phyloP scores from a whole-genome alignment of 176 grass and related monocot genomes.

The Zoysia pacifica region DNA sequence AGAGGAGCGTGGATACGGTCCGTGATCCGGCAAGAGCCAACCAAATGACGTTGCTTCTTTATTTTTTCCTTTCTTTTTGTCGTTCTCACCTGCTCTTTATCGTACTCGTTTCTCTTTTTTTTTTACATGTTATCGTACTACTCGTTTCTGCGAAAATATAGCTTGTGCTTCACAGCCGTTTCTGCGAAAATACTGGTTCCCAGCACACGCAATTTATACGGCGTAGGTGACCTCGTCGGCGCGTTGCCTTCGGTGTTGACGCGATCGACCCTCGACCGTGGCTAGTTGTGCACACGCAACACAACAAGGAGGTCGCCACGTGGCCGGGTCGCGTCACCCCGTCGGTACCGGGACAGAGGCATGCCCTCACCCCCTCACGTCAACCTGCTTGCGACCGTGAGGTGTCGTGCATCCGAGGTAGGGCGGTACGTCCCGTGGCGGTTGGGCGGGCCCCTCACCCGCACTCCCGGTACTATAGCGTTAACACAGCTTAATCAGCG shows the following conservation, averaged over 20 bases:
- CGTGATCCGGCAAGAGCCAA: not conserved
- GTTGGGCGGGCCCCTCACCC: not conserved
- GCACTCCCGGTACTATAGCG: not conserved
- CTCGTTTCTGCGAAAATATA: not conserved
- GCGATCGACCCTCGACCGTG: not conserved
- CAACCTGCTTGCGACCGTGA: conserved; percentile 36
- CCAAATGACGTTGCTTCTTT: not conserved
- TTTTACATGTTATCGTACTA: not conserved
- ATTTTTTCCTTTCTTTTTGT: not conserved
- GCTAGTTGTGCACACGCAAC: not conserved
- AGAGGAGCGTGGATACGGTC: not conserved
- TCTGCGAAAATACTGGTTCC: too few species aligned
- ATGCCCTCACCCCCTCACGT: not conserved
- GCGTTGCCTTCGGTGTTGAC: not conserved
- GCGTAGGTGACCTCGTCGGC: not conserved
- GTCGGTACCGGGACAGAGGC: not conserved
- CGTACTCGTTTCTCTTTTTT: too few species aligned
- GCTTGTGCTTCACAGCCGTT: not conserved
- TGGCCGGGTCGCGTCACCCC: not conserved
- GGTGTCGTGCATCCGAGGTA: conserved; percentile 47
- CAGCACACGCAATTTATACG: not conserved
- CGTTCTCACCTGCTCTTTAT: not conserved
- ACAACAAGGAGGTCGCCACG: not conserved
- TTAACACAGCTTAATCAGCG: too few species aligned
- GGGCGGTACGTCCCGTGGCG: not conserved